These are phyloP conservation scores for Volvox reticuliferus DNA, from an alignment of 139 green algal species.

Conservation along the genomic window DNA sequence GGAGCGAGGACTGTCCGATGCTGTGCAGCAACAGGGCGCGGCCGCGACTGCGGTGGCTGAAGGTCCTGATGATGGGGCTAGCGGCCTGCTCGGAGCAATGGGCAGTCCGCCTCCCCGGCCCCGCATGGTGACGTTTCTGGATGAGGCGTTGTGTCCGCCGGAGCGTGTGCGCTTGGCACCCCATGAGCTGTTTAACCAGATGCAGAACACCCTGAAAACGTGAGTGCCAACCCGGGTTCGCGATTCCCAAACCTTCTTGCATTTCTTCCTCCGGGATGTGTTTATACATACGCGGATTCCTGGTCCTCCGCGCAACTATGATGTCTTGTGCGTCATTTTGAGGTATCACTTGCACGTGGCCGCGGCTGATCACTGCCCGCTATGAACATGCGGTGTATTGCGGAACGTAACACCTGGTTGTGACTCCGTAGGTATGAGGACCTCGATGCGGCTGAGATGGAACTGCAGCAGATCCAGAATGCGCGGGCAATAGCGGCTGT, in stretches of 20 bases:
- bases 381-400: no score
- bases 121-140: constrained; percentile 22
- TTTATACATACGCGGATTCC: no score
- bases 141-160: constrained; percentile 3
- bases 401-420: no score
- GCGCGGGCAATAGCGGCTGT: constrained; percentile 41
- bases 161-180: constrained; percentile 32
- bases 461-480: constrained; percentile 54
- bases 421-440: constrained; percentile 50
- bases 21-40: background rate
- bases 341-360: no score
- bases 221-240: background rate
- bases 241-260: no score
- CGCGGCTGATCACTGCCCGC: no score
- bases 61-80: background rate
- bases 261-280: no score
- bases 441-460: constrained; percentile 40
- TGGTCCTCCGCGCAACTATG: no score
- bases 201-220: constrained; percentile 46
- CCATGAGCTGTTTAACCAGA: constrained; percentile 37
- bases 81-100: constrained; percentile 7
- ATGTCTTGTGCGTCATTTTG: no score
- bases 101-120: constrained; percentile 22
- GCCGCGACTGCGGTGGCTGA: background rate
- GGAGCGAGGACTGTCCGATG: background rate